phyloP scores from a whole-genome alignment of 1,284 basidiomycete genomes.

The Puccinia triticina region DNA sequence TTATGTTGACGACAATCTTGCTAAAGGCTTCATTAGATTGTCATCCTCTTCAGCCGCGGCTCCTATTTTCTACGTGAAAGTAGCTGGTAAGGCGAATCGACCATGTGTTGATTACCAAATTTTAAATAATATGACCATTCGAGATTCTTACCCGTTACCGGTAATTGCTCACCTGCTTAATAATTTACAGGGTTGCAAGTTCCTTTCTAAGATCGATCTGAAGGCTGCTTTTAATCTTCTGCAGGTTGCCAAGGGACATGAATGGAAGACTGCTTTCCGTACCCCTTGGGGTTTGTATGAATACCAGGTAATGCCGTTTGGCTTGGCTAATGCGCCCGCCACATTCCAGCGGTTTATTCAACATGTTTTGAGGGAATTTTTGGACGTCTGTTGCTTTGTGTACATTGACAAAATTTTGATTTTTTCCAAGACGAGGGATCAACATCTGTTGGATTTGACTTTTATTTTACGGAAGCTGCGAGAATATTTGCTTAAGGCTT shows the following conservation, averaged over 20 bases:
- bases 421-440: background rate
- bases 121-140: constrained; percentile 26
- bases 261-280: constrained; percentile 32
- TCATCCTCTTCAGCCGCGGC: constrained; percentile 32
- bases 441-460: background rate
- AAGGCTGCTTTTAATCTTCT: constrained; percentile 27
- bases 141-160: constrained; percentile 31
- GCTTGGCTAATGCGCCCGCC: constrained; percentile 26
- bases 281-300: constrained; percentile 37
- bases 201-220: constrained; percentile 28
- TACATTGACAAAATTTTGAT: constrained; percentile 43
- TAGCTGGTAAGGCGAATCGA: background rate
- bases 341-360: constrained; percentile 42
- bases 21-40: constrained; percentile 6
- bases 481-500: constrained; percentile 12
- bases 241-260: background rate
- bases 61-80: constrained; percentile 39
- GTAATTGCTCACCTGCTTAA: background rate
- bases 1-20: background rate
- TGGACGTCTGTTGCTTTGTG: constrained; percentile 41
- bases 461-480: background rate
- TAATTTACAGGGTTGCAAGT: background rate
- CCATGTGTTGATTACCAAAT: constrained; percentile 31
- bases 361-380: background rate
- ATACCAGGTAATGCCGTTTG: constrained; percentile 28